A percentile compares a stretch with the other conserved stretches of the same genome.
These are phyloP conservation scores for Flaveria linearis DNA, from an alignment of 129 eudicot species.

Conservation along the genomic window DNA sequence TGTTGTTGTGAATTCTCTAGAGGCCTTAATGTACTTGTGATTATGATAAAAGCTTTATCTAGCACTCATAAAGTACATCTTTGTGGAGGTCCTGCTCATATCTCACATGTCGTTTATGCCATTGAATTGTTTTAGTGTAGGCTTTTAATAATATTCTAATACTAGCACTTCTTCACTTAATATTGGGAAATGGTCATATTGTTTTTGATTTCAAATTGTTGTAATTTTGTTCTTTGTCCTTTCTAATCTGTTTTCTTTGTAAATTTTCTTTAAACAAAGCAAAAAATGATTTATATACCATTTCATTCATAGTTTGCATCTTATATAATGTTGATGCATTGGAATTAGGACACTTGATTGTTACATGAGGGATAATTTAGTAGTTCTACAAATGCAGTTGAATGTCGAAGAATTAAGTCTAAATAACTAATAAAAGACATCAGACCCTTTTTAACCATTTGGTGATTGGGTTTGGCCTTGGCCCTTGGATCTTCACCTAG, in stretches of 20 bases:
- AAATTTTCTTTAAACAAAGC: not conserved
- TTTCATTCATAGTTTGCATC: not conserved
- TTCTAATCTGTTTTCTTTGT: not conserved
- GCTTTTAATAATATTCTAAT: too few species aligned
- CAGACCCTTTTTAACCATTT: not conserved
- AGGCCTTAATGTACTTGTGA: not conserved
- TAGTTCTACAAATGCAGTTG: not conserved
- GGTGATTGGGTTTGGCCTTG: not conserved
- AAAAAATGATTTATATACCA: not conserved
- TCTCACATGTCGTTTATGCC: not conserved
- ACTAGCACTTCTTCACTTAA: too few species aligned
- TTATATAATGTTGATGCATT: not conserved
- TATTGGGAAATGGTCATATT: not conserved
- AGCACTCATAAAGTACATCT: not conserved
- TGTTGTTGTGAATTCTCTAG: not conserved
- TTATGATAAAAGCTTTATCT: not conserved
- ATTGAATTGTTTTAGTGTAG: not conserved
- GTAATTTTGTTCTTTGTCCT: too few species aligned
- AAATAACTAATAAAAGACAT: not conserved
- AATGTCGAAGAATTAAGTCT: not conserved
- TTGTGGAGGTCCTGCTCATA: not conserved
- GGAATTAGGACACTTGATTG: not conserved
- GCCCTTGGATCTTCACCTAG: not conserved
- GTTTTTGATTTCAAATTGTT: too few species aligned
- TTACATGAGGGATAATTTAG: not conserved